Evolutionary conservation across 768 basidiomycete genomes (phyloP).

Genomic region (Podaxis sp.): DNA sequence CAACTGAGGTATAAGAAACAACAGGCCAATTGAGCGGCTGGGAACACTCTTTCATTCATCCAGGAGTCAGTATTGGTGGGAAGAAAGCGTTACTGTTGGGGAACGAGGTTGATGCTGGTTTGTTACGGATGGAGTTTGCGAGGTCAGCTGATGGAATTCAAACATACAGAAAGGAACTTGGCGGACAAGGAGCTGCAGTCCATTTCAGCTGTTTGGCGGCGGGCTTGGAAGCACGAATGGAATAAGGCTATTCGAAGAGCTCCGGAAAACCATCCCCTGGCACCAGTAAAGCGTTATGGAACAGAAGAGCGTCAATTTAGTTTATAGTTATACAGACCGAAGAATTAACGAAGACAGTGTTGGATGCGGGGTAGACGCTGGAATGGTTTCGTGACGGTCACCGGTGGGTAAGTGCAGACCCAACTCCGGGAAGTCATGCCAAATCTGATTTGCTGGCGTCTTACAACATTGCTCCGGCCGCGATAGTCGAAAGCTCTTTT

Average conservation of each 20-base stretch:
- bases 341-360: neutral
- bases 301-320: no score
- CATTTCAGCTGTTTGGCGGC: no score
- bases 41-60: no score
- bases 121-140: neutral
- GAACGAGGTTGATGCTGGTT: neutral
- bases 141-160: neutral
- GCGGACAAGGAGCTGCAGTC: neutral
- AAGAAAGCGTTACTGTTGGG: neutral
- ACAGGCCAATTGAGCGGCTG: no score
- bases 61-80: neutral
- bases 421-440: neutral
- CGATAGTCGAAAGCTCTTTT: neutral
- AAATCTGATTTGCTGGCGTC: neutral
- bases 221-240: no score
- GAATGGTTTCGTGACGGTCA: neutral
- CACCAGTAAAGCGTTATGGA: no score
- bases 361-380: neutral
- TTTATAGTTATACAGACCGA: neutral
- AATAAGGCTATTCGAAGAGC: no score
- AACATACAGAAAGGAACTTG: neutral
- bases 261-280: no score
- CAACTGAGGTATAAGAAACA: no score
- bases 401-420: neutral
- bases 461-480: constrained; percentile 2